These are phyloP conservation scores for Arabidopsis arenosa DNA, from an alignment of 345 rosid genomes.

Conservation along the genomic window DNA sequence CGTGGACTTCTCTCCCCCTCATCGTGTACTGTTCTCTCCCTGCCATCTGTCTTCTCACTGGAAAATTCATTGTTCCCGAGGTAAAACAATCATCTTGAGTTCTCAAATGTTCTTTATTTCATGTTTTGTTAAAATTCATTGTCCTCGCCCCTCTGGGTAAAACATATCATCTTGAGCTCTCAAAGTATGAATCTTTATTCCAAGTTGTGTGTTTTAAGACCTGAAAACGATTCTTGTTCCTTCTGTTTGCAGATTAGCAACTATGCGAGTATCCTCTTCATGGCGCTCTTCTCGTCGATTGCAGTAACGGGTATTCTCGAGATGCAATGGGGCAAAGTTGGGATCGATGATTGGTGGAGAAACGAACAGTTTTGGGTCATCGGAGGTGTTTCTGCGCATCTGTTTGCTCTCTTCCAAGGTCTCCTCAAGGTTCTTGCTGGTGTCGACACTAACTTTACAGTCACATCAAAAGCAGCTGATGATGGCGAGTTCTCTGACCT, in stretches of 20 bases:
- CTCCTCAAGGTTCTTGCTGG: slow-evolving; percentile 95
- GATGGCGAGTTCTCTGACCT: slow-evolving; percentile 95
- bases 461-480: slow-evolving; percentile 93
- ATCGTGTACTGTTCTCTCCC: slow-evolving; percentile 95
- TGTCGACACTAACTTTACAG: slow-evolving; percentile 90
- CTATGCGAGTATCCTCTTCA: slow-evolving; percentile 86
- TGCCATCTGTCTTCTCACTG: slow-evolving; percentile 95
- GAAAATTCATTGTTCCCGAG: slow-evolving; percentile 97
- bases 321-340: slow-evolving; percentile 99
- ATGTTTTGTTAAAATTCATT: background rate
- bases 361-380: slow-evolving; percentile 99
- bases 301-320: slow-evolving; percentile 95
- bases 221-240: background rate
- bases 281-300: slow-evolving; percentile 87
- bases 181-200: slow-evolving; percentile 17
- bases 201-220: slow-evolving; percentile 13
- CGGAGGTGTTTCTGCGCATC: slow-evolving; percentile 94
- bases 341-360: slow-evolving; percentile 98
- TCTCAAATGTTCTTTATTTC: slow-evolving; percentile 5
- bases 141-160: background rate
- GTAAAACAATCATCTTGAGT: slow-evolving; percentile 50
- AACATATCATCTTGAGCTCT: slow-evolving; percentile 11
- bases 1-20: slow-evolving; percentile 95
- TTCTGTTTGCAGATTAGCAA: slow-evolving; percentile 81
- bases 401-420: slow-evolving; percentile 96